Conservation (phyloP, 2,329 filamentous ascomycete genomes). For the Penicillium frequentans region DNA sequence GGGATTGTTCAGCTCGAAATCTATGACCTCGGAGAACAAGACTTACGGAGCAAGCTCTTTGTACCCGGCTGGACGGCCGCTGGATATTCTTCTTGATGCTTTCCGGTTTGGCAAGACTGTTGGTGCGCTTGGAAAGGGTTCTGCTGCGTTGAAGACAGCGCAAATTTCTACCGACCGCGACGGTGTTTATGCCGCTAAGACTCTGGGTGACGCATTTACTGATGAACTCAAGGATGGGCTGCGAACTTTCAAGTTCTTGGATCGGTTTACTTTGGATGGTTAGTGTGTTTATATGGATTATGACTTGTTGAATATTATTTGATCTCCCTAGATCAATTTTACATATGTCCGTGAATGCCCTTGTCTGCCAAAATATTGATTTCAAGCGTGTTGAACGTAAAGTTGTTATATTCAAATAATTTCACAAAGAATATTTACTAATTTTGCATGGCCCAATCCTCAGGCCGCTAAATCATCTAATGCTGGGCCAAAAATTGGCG, state of each 20-base stretch:
- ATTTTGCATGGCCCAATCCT: neutral
- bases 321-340: neutral
- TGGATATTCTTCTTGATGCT: constrained; percentile 62
- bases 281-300: neutral
- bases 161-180: constrained; percentile 43
- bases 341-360: too few species aligned
- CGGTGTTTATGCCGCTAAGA: constrained; percentile 36
- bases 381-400: neutral
- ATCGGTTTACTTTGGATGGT: constrained; percentile 61
- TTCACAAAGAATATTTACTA: neutral
- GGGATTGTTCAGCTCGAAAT: constrained; percentile 46
- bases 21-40: constrained; percentile 2
- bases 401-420: neutral
- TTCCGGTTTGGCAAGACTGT: constrained; percentile 72
- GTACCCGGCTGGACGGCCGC: constrained; percentile 63
- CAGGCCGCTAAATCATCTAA: neutral
- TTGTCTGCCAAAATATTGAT: too few species aligned
- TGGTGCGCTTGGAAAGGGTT: constrained; percentile 55
- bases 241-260: constrained; percentile 64
- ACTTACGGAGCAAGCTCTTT: constrained; percentile 53
- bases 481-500: neutral
- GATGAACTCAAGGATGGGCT: constrained; percentile 58
- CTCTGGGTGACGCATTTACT: constrained; percentile 43
- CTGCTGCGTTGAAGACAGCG: constrained; percentile 40
- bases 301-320: neutral